These are phyloP conservation scores for Cenchrus americanus DNA, from an alignment of 176 grass and related monocot genomes.

Conservation along the genomic window DNA sequence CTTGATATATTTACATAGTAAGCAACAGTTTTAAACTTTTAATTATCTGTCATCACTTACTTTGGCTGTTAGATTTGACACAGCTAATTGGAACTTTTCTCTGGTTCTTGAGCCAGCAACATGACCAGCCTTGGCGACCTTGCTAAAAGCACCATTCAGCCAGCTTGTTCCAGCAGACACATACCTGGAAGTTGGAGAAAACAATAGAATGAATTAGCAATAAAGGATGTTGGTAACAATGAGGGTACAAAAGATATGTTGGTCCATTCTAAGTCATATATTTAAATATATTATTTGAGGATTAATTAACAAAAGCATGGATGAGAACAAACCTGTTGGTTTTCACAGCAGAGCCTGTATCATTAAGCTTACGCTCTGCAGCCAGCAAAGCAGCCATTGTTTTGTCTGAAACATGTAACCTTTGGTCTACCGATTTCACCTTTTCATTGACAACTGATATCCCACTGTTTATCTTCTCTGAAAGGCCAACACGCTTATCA, in stretches of 20 bases:
- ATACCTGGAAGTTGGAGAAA: constrained; percentile 65
- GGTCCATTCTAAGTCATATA: constrained; percentile 27
- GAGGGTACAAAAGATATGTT: background rate
- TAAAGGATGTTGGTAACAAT: background rate
- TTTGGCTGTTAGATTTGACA: constrained; percentile 87
- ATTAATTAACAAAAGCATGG: background rate
- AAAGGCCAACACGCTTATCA: constrained; percentile 83
- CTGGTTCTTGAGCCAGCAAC: constrained; percentile 86
- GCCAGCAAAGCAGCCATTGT: constrained; percentile 84
- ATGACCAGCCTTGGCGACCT: constrained; percentile 79
- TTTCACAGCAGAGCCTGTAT: constrained; percentile 94
- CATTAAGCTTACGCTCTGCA: constrained; percentile 87
- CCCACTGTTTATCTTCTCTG: constrained; percentile 81
- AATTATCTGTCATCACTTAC: constrained; percentile 51
- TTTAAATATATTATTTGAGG: constrained; percentile 10
- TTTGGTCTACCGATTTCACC: constrained; percentile 91
- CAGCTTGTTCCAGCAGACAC: constrained; percentile 93
- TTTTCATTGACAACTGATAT: constrained; percentile 93
- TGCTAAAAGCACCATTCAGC: constrained; percentile 93
- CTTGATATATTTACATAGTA: constrained; percentile 8
- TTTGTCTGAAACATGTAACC: constrained; percentile 90
- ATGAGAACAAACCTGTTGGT: constrained; percentile 72
- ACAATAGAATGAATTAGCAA: constrained; percentile 32
- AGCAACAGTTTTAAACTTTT: constrained; percentile 13
- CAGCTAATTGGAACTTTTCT: constrained; percentile 94